Evolutionary conservation across 768 basidiomycete species (phyloP).

Genomic region (Mycena rebaudengoi): DNA sequence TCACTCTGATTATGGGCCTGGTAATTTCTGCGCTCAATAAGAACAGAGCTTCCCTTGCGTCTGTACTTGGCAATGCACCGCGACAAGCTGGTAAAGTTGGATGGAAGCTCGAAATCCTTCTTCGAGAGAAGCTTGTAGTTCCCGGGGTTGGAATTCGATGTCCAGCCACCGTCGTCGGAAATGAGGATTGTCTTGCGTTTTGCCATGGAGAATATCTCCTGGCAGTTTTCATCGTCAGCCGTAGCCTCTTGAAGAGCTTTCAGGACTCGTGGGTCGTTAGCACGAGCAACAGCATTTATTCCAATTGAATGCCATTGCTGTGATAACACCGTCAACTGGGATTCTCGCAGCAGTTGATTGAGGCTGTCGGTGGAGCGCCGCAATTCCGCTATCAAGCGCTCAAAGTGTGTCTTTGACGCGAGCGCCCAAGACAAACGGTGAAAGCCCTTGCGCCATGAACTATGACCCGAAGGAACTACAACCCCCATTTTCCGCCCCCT

Average conservation of each 20-base stretch:
- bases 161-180: background rate
- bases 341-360: conserved; percentile 17
- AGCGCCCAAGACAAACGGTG: conserved; percentile 11
- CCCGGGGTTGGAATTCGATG: too few relatives aligned
- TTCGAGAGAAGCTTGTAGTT: background rate
- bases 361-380: conserved; percentile 5
- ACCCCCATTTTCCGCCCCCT: background rate
- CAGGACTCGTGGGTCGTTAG: background rate
- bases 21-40: conserved; percentile 13
- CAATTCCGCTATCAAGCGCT: conserved; percentile 3
- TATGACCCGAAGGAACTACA: background rate
- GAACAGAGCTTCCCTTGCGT: background rate
- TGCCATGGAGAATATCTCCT: background rate
- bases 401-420: conserved; percentile 14
- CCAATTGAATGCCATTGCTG: conserved; percentile 13
- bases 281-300: background rate
- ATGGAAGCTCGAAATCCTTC: background rate
- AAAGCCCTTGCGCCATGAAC: background rate
- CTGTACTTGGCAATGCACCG: background rate
- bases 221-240: background rate
- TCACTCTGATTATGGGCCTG: background rate
- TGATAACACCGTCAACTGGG: background rate
- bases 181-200: background rate
- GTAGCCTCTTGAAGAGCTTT: background rate
- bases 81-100: too few relatives aligned